These are phyloP conservation scores for Podaxis sp. DNA, from an alignment of 768 basidiomycete genomes.

Conservation along the genomic window DNA sequence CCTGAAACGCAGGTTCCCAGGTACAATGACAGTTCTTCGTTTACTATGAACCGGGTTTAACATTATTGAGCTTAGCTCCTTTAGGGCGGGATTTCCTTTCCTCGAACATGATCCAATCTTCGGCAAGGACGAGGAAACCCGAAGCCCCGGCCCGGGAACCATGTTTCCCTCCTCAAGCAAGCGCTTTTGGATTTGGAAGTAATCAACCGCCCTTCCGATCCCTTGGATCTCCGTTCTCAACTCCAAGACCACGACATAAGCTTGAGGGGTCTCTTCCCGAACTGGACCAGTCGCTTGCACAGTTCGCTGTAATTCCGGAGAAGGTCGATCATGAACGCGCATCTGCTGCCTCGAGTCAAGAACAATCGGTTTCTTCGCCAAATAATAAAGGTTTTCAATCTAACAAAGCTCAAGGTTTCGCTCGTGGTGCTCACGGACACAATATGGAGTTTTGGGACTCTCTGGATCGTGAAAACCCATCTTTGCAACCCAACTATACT, in stretches of 20 bases:
- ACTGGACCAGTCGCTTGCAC: background rate
- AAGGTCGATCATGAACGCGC: background rate
- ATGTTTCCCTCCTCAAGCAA: slow-evolving; percentile 1
- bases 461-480: slow-evolving; percentile 36
- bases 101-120: background rate
- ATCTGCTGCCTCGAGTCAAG: background rate
- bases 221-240: slow-evolving; percentile 11
- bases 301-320: background rate
- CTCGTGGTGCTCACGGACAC: slow-evolving; percentile 19
- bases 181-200: background rate
- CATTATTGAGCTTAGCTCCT: background rate
- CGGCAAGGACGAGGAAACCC: background rate
- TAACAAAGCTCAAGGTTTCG: background rate
- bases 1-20: slow-evolving; percentile 26
- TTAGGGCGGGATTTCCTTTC: background rate
- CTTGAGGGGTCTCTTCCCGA: background rate
- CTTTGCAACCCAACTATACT: slow-evolving; percentile 13
- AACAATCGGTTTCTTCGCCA: background rate
- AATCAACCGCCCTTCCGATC: slow-evolving; percentile 6
- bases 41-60: background rate
- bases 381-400: background rate
- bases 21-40: slow-evolving; percentile 20
- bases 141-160: background rate
- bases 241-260: slow-evolving; percentile 18
- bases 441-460: slow-evolving; percentile 44